Evolutionary conservation across 139 green algal species (phyloP).

Genomic region (Mychonastes homosphaera): DNA sequence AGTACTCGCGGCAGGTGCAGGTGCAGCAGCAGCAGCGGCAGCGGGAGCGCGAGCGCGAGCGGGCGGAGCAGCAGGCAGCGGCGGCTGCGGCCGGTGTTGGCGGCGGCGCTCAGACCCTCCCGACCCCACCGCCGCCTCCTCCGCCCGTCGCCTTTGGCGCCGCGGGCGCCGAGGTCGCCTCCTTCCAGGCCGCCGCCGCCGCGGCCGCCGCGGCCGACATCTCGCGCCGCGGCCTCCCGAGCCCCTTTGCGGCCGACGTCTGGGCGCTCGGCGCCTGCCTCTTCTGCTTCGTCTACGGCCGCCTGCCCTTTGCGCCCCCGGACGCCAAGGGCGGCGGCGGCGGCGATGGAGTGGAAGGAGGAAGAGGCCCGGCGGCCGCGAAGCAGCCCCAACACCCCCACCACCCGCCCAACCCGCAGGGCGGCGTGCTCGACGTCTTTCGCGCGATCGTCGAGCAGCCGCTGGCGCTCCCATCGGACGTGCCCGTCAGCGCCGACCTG

Average conservation of each 20-base stretch:
- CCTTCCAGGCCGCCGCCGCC: constrained; percentile 19
- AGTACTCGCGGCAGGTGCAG: constrained; percentile 21
- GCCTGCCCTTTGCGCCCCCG: constrained; percentile 55
- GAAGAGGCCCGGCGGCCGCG: constrained; percentile 32
- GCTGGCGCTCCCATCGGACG: constrained; percentile 18
- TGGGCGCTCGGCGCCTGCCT: constrained; percentile 75
- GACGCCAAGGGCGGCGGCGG: constrained; percentile 1
- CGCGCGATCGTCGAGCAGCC: constrained; percentile 25
- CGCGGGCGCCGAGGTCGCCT: not conserved
- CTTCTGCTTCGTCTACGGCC: constrained; percentile 69
- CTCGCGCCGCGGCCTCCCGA: constrained; percentile 12
- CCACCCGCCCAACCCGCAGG: constrained; percentile 3
- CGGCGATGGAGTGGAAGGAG: no score
- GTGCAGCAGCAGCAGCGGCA: no score
- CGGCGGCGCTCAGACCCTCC: no score
- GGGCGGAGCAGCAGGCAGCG: no score
- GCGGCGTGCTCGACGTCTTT: constrained; percentile 24
- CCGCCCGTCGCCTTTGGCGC: no score
- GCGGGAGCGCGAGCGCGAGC: no score
- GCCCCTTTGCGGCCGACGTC: constrained; percentile 53
- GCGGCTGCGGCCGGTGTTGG: no score
- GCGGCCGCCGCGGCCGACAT: constrained; percentile 14
- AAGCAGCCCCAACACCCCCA: constrained; percentile 3
- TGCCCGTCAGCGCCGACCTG: constrained; percentile 16
- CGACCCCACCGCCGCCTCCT: no score